Base-by-base conservation (phyloP, 352 stramenopile genomes). In the Peronospora belbahrii region DNA sequence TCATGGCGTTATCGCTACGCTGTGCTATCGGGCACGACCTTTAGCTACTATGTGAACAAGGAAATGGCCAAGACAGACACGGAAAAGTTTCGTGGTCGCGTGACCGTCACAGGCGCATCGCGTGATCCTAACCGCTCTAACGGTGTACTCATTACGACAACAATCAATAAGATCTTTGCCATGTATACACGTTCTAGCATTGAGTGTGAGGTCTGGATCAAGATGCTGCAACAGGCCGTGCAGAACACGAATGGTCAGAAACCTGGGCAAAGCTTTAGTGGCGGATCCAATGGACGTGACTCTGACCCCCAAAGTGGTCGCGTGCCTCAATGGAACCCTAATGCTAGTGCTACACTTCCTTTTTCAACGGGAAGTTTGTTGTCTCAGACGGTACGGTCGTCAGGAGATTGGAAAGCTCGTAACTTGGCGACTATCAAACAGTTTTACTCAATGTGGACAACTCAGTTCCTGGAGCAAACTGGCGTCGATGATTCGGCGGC, bases 1-100 rank as follows among this genome's bases (percentile, higher is more conserved):
- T 87, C 79, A 35, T 93, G 81, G 81, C 70, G 81, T 14, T 85
- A 88, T 42, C 81, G 81, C 35, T 93, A 89, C 57, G 78, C 77
- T 4, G 70, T 93, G 28, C 65, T 93, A 18, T 86, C 78, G 24
- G 81, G 78, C 43, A 88, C 67, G 22, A 81, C 63, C 19, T 88
- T 93, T 37, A 82, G 67, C 15, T 93, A 91, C 63, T 92, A 92
- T 38, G 63, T 81, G 35, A 84, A 63, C 34, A 93, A 93, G 50
- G 78, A 92, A 11, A 67, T 83, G 11, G 81, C 81, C 14, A 75
- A 83, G 47, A 58, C 61, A 8, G 81, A 89, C 63, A 88, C 80
- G 48, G 81, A 92, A 52, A 88, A 88, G 60, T 92, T 74, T 46
- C 80, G 80, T 35, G 81, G 81, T 15, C 73, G 81, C 27, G 81